Conservation (phyloP, 495 filamentous ascomycete species). For the Tuber aestivum region DNA sequence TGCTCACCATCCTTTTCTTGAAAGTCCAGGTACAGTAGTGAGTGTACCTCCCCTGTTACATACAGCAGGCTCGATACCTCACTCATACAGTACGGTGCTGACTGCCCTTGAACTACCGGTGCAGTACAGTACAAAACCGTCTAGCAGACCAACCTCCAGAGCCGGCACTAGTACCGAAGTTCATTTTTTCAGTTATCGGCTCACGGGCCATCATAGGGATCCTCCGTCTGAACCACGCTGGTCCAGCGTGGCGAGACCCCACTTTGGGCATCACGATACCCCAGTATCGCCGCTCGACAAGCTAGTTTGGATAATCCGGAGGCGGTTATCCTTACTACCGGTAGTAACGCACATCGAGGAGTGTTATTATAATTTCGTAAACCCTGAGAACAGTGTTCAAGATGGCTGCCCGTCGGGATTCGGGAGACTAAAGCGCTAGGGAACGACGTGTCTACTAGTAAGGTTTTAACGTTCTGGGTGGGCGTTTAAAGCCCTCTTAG, state of each 20-base stretch:
- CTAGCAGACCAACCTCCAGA: background rate
- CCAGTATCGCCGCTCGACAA: background rate
- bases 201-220: too few relatives aligned
- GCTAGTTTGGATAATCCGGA: background rate
- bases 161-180: background rate
- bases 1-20: too few relatives aligned
- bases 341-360: background rate
- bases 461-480: background rate
- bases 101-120: background rate
- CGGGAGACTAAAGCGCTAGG: background rate
- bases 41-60: background rate
- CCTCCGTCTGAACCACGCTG: background rate
- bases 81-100: too few relatives aligned
- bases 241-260: background rate
- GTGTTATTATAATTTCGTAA: background rate
- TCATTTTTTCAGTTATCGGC: background rate
- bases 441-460: background rate
- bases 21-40: too few relatives aligned
- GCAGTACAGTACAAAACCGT: too few relatives aligned
- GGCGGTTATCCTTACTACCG: background rate
- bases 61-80: background rate
- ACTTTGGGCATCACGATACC: background rate
- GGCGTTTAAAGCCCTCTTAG: background rate
- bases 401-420: background rate
- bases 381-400: background rate